phyloP scores from a whole-genome alignment of 306 rosid genomes.

The Corylus americana region DNA sequence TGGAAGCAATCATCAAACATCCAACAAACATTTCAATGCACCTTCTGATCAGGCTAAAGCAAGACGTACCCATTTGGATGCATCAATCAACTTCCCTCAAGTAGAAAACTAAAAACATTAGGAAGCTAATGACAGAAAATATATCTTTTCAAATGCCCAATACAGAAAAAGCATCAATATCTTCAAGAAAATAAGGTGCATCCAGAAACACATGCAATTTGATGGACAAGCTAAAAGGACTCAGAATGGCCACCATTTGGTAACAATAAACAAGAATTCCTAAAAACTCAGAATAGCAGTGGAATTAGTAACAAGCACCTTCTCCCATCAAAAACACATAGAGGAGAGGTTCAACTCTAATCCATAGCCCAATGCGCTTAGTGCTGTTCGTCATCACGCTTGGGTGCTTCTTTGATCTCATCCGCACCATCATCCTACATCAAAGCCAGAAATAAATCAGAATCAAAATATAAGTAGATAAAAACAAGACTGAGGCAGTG shows the following conservation, averaged over 20 bases:
- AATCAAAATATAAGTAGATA: not conserved
- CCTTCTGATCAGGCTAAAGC: not conserved
- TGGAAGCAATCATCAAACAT: constrained; percentile 3
- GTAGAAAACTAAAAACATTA: not conserved
- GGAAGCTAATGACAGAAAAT: constrained; percentile 23
- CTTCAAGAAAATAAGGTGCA: constrained; percentile 51
- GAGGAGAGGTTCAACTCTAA: constrained; percentile 73
- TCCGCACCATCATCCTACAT: constrained; percentile 93
- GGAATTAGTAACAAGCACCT: constrained; percentile 54
- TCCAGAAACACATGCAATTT: constrained; percentile 55
- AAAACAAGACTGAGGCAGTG: not conserved
- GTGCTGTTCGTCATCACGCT: constrained; percentile 66
- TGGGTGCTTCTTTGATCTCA: constrained; percentile 92
- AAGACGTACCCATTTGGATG: not conserved
- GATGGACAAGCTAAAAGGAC: constrained; percentile 65
- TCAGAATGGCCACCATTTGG: constrained; percentile 53
- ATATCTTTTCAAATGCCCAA: constrained; percentile 41
- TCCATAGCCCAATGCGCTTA: constrained; percentile 37
- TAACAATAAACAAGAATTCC: constrained; percentile 65
- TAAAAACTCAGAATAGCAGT: constrained; percentile 49
- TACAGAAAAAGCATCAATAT: constrained; percentile 36
- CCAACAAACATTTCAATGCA: not conserved
- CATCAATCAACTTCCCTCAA: not conserved
- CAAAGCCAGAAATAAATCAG: not conserved
- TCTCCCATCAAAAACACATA: constrained; percentile 76